phyloP scores from a whole-genome alignment of 1,139 yeast species.

The Yamadazyma epiphylla region DNA sequence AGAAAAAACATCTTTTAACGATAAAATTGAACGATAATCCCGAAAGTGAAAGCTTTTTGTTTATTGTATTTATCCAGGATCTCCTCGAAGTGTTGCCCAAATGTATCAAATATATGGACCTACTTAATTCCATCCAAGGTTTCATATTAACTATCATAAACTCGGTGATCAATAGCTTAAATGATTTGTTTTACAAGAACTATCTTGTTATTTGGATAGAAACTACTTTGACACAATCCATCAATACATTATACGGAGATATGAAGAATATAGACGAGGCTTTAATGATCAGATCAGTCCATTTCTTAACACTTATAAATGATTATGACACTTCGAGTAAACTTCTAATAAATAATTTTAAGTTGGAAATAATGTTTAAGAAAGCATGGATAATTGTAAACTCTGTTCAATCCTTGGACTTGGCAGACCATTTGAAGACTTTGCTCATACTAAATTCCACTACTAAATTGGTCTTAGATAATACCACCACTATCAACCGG shows the following conservation, averaged over 20 bases:
- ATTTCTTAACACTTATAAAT: slow-evolving; percentile 33
- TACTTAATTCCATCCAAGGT: slow-evolving; percentile 23
- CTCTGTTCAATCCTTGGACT: slow-evolving; percentile 5
- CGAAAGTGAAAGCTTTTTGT: not conserved
- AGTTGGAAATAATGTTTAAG: slow-evolving; percentile 30
- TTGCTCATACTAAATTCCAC: slow-evolving; percentile 27
- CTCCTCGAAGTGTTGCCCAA: slow-evolving; percentile 1
- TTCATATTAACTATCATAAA: slow-evolving; percentile 30
- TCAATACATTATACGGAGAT: slow-evolving; percentile 4
- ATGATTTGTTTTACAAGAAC: slow-evolving; percentile 19
- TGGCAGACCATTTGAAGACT: slow-evolving; percentile 23
- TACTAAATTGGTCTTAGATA: slow-evolving; percentile 24
- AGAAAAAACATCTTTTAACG: not conserved
- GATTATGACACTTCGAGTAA: slow-evolving; percentile 35
- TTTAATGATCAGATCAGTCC: slow-evolving; percentile 12
- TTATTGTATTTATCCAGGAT: not conserved
- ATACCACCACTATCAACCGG: slow-evolving; percentile 24
- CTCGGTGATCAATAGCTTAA: slow-evolving; percentile 26
- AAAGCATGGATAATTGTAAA: slow-evolving; percentile 32
- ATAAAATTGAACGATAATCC: not conserved
- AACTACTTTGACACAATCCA: slow-evolving; percentile 1
- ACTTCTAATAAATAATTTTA: slow-evolving; percentile 22
- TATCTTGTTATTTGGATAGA: not conserved
- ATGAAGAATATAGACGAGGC: slow-evolving; percentile 2
- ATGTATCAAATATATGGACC: slow-evolving; percentile 4